A percentile compares a stretch with the other conserved stretches of the same genome.
Evolutionary conservation across 768 basidiomycete species (phyloP).

Genomic region (Strobilomyces dryophilus): DNA sequence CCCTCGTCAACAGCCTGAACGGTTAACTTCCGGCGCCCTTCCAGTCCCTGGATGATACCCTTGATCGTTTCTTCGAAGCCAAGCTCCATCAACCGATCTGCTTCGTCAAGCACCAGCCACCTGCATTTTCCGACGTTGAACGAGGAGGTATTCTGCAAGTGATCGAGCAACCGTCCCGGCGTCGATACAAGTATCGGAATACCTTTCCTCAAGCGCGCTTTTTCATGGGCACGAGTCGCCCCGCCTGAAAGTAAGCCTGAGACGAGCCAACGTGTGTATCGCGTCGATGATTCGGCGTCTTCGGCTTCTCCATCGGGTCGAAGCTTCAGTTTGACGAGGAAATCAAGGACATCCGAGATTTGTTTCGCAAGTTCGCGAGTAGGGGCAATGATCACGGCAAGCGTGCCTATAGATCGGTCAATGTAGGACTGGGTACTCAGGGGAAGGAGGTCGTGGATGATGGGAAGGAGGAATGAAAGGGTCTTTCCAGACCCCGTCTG

Average conservation of each 20-base stretch:
- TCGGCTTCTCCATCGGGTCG: slow-evolving; percentile 52
- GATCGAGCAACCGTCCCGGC: slow-evolving; percentile 92
- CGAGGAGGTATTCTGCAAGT: slow-evolving; percentile 91
- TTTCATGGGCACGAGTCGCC: slow-evolving; percentile 92
- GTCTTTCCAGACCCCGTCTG: slow-evolving; percentile 99
- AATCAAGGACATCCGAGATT: slow-evolving; percentile 91
- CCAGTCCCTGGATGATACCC: slow-evolving; percentile 83
- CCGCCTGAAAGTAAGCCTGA: slow-evolving; percentile 92
- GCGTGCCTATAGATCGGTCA: slow-evolving; percentile 90
- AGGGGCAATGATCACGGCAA: slow-evolving; percentile 92
- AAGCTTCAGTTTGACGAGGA: slow-evolving; percentile 71
- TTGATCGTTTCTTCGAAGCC: slow-evolving; percentile 96
- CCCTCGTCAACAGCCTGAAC: slow-evolving; percentile 61
- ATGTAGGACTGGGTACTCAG: slow-evolving; percentile 89
- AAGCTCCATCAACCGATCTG: slow-evolving; percentile 95
- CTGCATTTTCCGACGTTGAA: slow-evolving; percentile 92
- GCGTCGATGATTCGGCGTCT: slow-evolving; percentile 39
- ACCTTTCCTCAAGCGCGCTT: slow-evolving; percentile 91
- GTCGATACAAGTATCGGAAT: slow-evolving; percentile 94
- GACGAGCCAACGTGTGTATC: slow-evolving; percentile 87
- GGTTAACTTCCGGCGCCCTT: slow-evolving; percentile 77
- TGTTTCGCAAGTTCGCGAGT: slow-evolving; percentile 96
- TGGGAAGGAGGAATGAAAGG: slow-evolving; percentile 87
- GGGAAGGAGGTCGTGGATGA: slow-evolving; percentile 91
- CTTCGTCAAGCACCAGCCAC: slow-evolving; percentile 97